These are phyloP conservation scores for Bromus sterilis DNA, from an alignment of 176 grass and related monocot genomes.

Conservation along the genomic window DNA sequence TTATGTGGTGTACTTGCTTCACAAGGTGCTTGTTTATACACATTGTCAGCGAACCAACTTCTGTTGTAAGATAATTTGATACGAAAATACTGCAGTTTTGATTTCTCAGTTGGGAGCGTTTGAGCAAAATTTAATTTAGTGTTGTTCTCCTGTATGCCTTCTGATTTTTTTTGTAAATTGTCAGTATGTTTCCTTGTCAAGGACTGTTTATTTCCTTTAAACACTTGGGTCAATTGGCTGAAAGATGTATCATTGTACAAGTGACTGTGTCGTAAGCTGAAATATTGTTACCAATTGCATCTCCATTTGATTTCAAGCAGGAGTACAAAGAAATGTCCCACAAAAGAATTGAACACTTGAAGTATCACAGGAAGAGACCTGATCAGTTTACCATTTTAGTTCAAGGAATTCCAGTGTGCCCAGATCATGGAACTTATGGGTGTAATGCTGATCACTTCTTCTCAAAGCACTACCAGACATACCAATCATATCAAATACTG, in stretches of 20 bases:
- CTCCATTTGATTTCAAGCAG: slow-evolving; percentile 30
- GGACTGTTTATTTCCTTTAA: background rate
- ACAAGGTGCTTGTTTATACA: slow-evolving; percentile 39
- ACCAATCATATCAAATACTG: slow-evolving; percentile 58
- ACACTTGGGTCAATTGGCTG: background rate
- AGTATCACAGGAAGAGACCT: slow-evolving; percentile 40
- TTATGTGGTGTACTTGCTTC: slow-evolving; percentile 66
- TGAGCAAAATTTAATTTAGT: background rate
- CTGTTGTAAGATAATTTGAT: background rate
- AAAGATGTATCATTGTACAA: background rate
- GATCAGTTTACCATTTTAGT: slow-evolving; percentile 81
- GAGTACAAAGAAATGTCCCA: slow-evolving; percentile 52
- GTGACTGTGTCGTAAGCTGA: background rate
- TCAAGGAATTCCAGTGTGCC: slow-evolving; percentile 62
- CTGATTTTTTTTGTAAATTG: background rate
- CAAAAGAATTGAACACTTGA: slow-evolving; percentile 53
- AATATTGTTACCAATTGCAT: background rate
- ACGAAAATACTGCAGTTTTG: background rate
- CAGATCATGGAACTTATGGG: slow-evolving; percentile 57
- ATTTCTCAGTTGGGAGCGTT: background rate
- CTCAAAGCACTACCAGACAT: slow-evolving; percentile 68
- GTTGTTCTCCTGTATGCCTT: background rate
- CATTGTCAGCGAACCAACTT: background rate
- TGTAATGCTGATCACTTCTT: slow-evolving; percentile 78
- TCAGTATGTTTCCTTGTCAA: background rate